These are phyloP conservation scores for Mrakia hoshinonis DNA, from an alignment of 768 basidiomycete species.

Conservation along the genomic window DNA sequence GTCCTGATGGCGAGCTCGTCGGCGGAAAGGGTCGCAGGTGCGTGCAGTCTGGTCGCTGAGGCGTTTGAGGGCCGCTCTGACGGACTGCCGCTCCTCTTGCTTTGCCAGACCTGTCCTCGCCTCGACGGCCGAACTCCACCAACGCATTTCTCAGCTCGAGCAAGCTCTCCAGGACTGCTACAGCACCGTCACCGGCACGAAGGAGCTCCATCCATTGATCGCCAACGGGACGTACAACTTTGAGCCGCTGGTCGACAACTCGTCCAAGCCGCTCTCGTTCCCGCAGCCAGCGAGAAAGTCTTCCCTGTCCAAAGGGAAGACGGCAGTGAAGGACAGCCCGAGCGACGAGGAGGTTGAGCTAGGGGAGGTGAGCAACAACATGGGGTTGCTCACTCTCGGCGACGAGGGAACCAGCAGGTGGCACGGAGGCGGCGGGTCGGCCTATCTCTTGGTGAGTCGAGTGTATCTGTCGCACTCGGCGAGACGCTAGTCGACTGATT, in stretches of 20 bases:
- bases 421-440: background rate
- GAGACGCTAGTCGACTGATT: too few relatives aligned
- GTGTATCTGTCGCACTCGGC: too few relatives aligned
- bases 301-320: background rate
- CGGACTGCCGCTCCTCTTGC: background rate
- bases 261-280: background rate
- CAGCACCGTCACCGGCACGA: background rate
- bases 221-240: conserved; percentile 15
- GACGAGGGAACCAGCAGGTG: background rate
- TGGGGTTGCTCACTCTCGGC: background rate
- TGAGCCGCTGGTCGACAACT: conserved; percentile 17
- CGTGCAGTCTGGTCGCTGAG: background rate
- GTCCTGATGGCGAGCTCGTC: conserved; percentile 21
- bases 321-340: background rate
- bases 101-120: conserved; percentile 18
- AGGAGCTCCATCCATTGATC: conserved; percentile 9
- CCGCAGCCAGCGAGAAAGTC: background rate
- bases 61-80: background rate
- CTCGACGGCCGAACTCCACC: conserved; percentile 15
- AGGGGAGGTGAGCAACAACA: background rate
- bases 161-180: conserved; percentile 5
- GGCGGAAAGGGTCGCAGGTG: conserved; percentile 20
- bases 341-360: background rate
- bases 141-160: conserved; percentile 17
- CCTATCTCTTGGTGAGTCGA: background rate